A percentile compares a stretch with the other conserved stretches of the same genome.
Conservation (phyloP, 78 protist genomes). For the Andalucia godoyi region DNA sequence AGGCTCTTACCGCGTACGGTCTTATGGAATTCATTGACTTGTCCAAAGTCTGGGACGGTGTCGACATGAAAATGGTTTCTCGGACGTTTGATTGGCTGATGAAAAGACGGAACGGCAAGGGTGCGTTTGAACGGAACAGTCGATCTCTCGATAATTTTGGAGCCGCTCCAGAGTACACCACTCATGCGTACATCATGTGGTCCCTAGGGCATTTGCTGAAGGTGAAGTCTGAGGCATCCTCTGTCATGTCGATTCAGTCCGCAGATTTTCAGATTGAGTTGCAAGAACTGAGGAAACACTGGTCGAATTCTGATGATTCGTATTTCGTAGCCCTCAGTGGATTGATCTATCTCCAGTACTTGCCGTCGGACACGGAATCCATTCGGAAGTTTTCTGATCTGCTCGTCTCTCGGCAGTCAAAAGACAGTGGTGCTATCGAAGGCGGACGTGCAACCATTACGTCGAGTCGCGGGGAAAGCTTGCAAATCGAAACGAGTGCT, state of each 20-base stretch:
- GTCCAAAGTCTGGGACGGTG: neutral
- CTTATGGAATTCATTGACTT: constrained; percentile 18
- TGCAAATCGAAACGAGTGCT: constrained; percentile 3
- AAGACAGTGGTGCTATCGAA: neutral
- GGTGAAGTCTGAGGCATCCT: too few relatives aligned
- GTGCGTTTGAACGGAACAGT: neutral
- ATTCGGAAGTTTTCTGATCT: too few relatives aligned
- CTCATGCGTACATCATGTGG: constrained; percentile 20
- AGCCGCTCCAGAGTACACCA: neutral
- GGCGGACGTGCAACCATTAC: constrained; percentile 7
- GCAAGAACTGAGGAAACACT: too few relatives aligned
- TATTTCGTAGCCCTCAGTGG: neutral
- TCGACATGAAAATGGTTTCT: constrained; percentile 1
- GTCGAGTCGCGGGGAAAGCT: neutral
- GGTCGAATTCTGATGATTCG: too few relatives aligned
- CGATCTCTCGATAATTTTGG: constrained; percentile 2
- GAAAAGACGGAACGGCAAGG: too few relatives aligned
- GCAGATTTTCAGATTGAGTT: too few relatives aligned
- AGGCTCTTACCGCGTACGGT: constrained; percentile 24
- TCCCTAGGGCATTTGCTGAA: neutral
- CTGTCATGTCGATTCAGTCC: too few relatives aligned
- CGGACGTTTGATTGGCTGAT: constrained; percentile 16
- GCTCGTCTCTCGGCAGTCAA: too few relatives aligned
- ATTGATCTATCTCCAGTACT: neutral
- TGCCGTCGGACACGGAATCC: too few relatives aligned